Evolutionary conservation across 129 eudicot genomes (phyloP).

Genomic region (Flaveria linearis): DNA sequence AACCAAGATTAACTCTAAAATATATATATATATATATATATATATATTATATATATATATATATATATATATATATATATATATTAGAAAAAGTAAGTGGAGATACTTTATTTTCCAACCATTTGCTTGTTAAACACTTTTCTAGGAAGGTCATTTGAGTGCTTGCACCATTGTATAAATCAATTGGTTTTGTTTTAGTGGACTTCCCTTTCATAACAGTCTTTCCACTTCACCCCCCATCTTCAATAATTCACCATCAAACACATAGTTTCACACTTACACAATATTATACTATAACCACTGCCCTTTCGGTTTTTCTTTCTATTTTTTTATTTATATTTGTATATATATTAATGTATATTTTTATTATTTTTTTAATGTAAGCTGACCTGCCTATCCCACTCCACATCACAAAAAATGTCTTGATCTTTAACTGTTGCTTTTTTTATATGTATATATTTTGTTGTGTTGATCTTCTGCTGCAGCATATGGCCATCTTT

Average conservation of each 20-base stretch:
- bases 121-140: constrained; percentile 39
- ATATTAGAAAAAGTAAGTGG: constrained; percentile 21
- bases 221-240: constrained; percentile 36
- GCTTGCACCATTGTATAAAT: constrained; percentile 48
- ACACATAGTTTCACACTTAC: neutral
- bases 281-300: neutral
- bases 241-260: constrained; percentile 27
- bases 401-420: no score
- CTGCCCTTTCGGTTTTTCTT: neutral
- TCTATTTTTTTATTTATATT: neutral
- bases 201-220: constrained; percentile 53
- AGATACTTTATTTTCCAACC: constrained; percentile 46
- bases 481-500: constrained; percentile 22
- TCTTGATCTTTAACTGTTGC: no score
- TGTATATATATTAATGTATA: neutral
- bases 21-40: no score
- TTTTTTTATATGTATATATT: neutral
- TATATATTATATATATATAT: no score
- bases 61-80: no score
- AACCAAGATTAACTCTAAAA: no score
- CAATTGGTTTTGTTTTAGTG: constrained; percentile 34
- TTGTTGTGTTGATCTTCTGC: constrained; percentile 25
- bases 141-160: constrained; percentile 43
- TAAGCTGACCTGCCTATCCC: no score
- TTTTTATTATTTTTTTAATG: neutral